Percentiles rank a stretch among this genome's conserved stretches.
These are phyloP conservation scores for Osmozyma mogii DNA, from an alignment of 805 yeast genomes.

Conservation along the genomic window DNA sequence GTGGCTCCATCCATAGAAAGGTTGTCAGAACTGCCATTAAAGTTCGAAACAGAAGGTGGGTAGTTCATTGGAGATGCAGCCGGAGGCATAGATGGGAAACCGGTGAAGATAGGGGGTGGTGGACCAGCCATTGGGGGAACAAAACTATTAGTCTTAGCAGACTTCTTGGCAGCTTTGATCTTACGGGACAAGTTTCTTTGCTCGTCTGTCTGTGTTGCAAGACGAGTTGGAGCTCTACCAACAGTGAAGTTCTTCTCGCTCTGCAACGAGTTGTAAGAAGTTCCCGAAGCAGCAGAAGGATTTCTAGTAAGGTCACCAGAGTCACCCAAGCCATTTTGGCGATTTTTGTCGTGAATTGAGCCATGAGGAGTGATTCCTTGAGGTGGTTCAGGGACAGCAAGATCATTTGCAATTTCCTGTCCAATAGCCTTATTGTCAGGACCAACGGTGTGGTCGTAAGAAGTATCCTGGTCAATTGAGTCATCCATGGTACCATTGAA, in stretches of 20 bases:
- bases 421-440: too few species aligned
- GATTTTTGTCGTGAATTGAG: too few species aligned
- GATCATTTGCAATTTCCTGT: too few species aligned
- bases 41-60: background rate
- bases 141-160: background rate
- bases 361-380: too few species aligned
- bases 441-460: too few species aligned
- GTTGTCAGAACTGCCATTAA: background rate
- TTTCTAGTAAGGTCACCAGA: too few species aligned
- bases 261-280: constrained; percentile 24
- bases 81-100: too few species aligned
- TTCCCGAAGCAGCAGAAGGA: constrained; percentile 10
- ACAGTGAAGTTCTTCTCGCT: constrained; percentile 22
- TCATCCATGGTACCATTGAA: too few species aligned
- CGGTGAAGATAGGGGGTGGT: constrained; percentile 6
- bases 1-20: constrained; percentile 3
- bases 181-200: constrained; percentile 1
- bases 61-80: too few species aligned
- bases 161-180: background rate
- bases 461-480: too few species aligned
- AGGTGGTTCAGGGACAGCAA: too few species aligned
- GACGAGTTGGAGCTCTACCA: constrained; percentile 9
- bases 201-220: constrained; percentile 1
- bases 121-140: constrained; percentile 2
- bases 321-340: too few species aligned